Evolutionary conservation across 2,329 filamentous ascomycete genomes (phyloP), one percentile per base, ranked within the genome.

Genomic region (Didymella pinodella): DNA sequence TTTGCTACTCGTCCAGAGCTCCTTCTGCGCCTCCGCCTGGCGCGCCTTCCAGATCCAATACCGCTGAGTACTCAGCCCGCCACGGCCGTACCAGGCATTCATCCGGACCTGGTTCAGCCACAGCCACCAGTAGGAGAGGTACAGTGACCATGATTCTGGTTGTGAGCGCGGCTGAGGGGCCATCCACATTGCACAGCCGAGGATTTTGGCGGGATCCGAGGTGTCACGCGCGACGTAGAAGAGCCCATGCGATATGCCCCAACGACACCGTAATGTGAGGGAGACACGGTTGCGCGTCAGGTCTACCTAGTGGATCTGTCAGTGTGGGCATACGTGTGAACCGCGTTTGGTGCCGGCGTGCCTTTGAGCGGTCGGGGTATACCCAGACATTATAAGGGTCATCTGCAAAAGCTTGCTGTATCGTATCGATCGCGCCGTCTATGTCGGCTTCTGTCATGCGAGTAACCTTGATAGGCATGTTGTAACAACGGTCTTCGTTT

Each of bases 151-250:
- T 6, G 82, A 84, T 44, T 83, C 77, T 16, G 82, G 80, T 46
- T 81, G 70, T 4, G 74, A 77, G 0, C 79, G 72, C 0, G 78
- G 77, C 14, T 80, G 81, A 0, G 89, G 89, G 0, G 83, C 83
- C 52, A 90, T 79, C 90, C 90, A 92, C 84, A 90, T 91, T 57
- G 88, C 86, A 25, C 90, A 87, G 10, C 90, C 90, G 28, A 91
- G 82, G 34, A 91, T 83, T 57, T 84, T 83, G 49, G 75, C 61
- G 16, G 75, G 74, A 5, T 70, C 69, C 0, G 80, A 78, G 4
- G 81, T 78, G 66, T 89, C 86, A 75, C 88, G 90, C 10, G 88
- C 88, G 58, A 91, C 87, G 65, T 89, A 85, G 77, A 91, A 90
- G 36, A 90, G 83, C 51, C 85, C 88, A 70, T 89, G 87, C 51